These are phyloP conservation scores for Colletotrichum costaricense DNA, from an alignment of 2,329 filamentous ascomycete species.

Conservation along the genomic window DNA sequence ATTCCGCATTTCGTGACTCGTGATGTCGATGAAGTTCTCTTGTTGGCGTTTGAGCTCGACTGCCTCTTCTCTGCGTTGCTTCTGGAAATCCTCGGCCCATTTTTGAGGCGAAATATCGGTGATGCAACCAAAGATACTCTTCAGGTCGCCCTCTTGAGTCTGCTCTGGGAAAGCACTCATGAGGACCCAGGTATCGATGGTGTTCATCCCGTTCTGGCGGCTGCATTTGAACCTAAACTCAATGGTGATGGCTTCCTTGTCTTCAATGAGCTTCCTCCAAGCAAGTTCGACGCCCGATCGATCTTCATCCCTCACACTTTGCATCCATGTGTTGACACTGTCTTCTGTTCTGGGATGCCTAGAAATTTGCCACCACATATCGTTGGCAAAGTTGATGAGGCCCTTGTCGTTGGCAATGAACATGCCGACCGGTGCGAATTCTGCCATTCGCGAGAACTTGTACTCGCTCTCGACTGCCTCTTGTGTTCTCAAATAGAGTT, in stretches of 20 bases:
- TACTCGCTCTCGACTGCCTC: conserved; percentile 77
- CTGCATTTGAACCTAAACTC: conserved; percentile 81
- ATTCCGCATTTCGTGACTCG: conserved; percentile 81
- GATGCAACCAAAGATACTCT: conserved; percentile 82
- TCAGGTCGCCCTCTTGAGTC: conserved; percentile 71
- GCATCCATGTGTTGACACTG: conserved; percentile 76
- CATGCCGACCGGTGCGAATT: conserved; percentile 85
- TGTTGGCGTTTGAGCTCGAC: conserved; percentile 81
- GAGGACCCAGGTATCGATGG: conserved; percentile 79
- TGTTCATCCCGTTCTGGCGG: conserved; percentile 69
- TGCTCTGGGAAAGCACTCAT: conserved; percentile 83
- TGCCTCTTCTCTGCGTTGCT: conserved; percentile 81
- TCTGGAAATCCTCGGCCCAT: conserved; percentile 84
- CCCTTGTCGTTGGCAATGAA: conserved; percentile 83
- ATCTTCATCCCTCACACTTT: conserved; percentile 77
- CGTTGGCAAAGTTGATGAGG: conserved; percentile 82
- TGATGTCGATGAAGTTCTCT: conserved; percentile 80
- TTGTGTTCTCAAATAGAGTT: conserved; percentile 74
- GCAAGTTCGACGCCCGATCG: conserved; percentile 65
- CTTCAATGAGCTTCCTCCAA: conserved; percentile 71
- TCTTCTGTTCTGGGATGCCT: conserved; percentile 70
- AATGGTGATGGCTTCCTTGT: conserved; percentile 73
- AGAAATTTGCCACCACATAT: conserved; percentile 81
- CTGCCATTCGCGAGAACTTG: conserved; percentile 85
- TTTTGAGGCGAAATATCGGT: conserved; percentile 91